Conservation (phyloP, 1,139 yeast genomes). For the Yamadazyma dushanensis region DNA sequence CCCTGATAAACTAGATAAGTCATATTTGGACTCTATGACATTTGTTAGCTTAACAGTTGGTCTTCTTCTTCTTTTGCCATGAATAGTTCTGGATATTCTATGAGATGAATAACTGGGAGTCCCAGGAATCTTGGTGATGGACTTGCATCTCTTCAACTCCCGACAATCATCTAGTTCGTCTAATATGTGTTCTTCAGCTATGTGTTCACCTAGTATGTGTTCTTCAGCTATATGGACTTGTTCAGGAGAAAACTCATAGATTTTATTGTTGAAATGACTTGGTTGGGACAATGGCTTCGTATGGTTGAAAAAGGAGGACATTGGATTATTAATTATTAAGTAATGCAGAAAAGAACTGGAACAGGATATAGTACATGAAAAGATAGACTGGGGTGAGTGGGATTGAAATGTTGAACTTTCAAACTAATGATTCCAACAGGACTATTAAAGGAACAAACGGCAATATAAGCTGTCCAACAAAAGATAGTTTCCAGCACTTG, state of each 20-base stretch:
- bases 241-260: slow-evolving; percentile 24
- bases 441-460: not conserved
- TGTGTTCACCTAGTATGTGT: too few relatives aligned
- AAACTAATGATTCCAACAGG: slow-evolving; percentile 17
- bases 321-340: slow-evolving; percentile 1
- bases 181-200: too few relatives aligned
- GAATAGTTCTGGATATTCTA: not conserved
- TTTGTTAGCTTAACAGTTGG: slow-evolving; percentile 7
- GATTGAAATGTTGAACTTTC: slow-evolving; percentile 17
- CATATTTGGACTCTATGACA: slow-evolving; percentile 2
- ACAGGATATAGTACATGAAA: slow-evolving; percentile 11
- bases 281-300: slow-evolving; percentile 29
- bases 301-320: not conserved
- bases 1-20: not conserved
- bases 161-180: too few relatives aligned
- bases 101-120: not conserved
- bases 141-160: slow-evolving; percentile 18
- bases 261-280: slow-evolving; percentile 20
- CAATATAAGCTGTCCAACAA: not conserved
- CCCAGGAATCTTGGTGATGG: slow-evolving; percentile 4
- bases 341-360: too few relatives aligned
- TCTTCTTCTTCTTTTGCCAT: slow-evolving; percentile 8
- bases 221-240: slow-evolving; percentile 2
- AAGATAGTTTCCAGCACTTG: not conserved
- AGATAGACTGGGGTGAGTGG: slow-evolving; percentile 34